Conservation (phyloP, 768 basidiomycete species). For the Krasilnikovozyma curviuscula region DNA sequence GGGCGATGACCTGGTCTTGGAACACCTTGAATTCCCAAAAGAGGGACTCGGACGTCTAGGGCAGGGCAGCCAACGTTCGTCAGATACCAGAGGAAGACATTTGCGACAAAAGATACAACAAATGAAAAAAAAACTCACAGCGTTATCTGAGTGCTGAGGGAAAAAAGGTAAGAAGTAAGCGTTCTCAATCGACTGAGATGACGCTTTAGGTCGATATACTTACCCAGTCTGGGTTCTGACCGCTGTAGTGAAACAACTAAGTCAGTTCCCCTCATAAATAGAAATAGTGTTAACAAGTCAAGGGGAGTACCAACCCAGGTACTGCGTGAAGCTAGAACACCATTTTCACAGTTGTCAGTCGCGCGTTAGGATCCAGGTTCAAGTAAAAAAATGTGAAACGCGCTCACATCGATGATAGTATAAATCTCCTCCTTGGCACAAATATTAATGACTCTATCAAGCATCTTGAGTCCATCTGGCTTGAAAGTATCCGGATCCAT, state of each 20-base stretch:
- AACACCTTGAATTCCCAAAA: slow-evolving; percentile 73
- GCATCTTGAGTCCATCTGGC: slow-evolving; percentile 53
- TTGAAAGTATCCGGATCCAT: slow-evolving; percentile 33
- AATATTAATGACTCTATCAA: slow-evolving; percentile 56
- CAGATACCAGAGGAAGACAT: too few relatives aligned
- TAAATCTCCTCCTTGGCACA: slow-evolving; percentile 55
- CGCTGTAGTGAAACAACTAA: slow-evolving; percentile 8
- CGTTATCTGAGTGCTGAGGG: slow-evolving; percentile 5
- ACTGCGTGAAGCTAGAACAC: slow-evolving; percentile 53
- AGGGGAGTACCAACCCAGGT: slow-evolving; percentile 19
- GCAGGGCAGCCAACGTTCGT: too few relatives aligned
- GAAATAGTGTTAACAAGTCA: background rate
- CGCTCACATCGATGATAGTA: slow-evolving; percentile 64
- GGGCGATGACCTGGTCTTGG: slow-evolving; percentile 52
- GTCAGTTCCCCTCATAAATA: background rate
- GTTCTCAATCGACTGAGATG: too few relatives aligned
- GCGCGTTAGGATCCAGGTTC: too few relatives aligned
- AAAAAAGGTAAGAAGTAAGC: too few relatives aligned
- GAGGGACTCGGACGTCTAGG: slow-evolving; percentile 1
- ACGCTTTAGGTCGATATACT: too few relatives aligned
- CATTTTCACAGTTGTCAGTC: too few relatives aligned
- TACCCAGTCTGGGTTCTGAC: slow-evolving; percentile 44
- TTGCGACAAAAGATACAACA: too few relatives aligned
- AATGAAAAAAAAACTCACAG: slow-evolving; percentile 13
- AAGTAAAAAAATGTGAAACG: too few relatives aligned